Evolutionary conservation across 2,329 filamentous ascomycete species (phyloP).

Genomic region (Fusarium decemcellulare): DNA sequence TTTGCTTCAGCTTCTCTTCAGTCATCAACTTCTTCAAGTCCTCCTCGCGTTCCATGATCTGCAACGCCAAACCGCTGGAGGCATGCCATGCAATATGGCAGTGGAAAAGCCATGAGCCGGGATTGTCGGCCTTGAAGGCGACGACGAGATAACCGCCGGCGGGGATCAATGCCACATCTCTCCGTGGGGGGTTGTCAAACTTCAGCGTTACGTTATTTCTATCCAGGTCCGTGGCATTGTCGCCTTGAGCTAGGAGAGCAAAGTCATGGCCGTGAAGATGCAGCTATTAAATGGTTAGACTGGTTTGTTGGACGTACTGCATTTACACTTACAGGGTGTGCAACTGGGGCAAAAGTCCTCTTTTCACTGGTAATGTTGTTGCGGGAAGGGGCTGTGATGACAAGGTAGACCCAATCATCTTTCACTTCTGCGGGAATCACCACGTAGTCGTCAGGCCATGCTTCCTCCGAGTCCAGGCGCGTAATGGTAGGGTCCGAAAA

Average conservation of each 20-base stretch:
- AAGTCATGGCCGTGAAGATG: conserved; percentile 34
- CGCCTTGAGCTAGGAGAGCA: conserved; percentile 23
- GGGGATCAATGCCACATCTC: conserved; percentile 24
- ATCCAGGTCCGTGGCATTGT: not conserved
- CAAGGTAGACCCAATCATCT: conserved; percentile 26
- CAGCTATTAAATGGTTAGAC: not conserved
- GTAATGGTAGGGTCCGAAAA: conserved; percentile 30
- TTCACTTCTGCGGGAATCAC: conserved; percentile 19
- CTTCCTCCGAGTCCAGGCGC: conserved; percentile 6
- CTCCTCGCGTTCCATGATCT: conserved; percentile 25
- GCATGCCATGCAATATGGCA: conserved; percentile 31
- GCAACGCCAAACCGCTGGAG: conserved; percentile 20
- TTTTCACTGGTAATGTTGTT: not conserved
- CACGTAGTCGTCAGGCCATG: conserved; percentile 19
- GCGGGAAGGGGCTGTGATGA: conserved; percentile 18
- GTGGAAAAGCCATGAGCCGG: conserved; percentile 28
- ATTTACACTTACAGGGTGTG: conserved; percentile 20
- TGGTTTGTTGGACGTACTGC: not conserved
- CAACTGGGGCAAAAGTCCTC: conserved; percentile 6
- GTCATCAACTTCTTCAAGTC: conserved; percentile 19
- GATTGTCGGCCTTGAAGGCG: conserved; percentile 21
- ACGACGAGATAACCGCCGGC: conserved; percentile 25
- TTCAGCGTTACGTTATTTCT: conserved; percentile 8
- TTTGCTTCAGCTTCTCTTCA: conserved; percentile 22
- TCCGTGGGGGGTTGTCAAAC: conserved; percentile 25